These are phyloP conservation scores for Fusarium burgessii DNA, from an alignment of 2,329 filamentous ascomycete species.

Conservation along the genomic window DNA sequence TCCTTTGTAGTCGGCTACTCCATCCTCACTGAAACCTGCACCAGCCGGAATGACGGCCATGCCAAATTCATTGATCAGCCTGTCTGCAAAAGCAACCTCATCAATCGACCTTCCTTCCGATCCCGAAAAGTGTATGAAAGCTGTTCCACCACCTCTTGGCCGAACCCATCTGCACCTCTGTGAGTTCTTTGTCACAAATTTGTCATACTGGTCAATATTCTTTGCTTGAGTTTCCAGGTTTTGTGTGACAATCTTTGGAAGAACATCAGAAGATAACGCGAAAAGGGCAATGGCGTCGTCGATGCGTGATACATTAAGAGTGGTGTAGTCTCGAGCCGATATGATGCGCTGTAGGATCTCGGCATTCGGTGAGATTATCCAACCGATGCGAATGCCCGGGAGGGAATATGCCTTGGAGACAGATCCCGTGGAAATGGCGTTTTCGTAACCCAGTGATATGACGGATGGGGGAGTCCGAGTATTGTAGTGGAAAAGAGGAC, in stretches of 20 bases:
- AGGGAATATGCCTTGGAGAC: neutral
- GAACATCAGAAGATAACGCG: accelerated
- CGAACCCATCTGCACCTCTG: neutral
- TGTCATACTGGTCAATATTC: neutral
- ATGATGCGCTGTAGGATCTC: neutral
- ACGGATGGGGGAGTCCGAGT: neutral
- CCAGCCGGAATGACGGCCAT: neutral
- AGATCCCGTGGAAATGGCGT: neutral
- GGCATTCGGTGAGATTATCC: neutral
- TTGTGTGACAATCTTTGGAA: neutral
- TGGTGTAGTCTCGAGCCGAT: neutral
- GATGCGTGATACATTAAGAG: neutral
- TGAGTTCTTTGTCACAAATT: neutral
- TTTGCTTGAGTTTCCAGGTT: neutral
- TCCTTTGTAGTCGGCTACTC: neutral
- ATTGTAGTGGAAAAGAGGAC: neutral
- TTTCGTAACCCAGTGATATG: neutral
- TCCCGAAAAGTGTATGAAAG: neutral
- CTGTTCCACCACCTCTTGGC: neutral
- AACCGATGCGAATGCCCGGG: neutral
- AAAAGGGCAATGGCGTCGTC: neutral
- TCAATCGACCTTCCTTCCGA: neutral
- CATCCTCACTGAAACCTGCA: neutral
- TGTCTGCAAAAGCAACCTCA: neutral
- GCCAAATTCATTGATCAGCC: neutral